phyloP scores from a whole-genome alignment of 2,329 filamentous ascomycete genomes.

The Trichoderma sp. region DNA sequence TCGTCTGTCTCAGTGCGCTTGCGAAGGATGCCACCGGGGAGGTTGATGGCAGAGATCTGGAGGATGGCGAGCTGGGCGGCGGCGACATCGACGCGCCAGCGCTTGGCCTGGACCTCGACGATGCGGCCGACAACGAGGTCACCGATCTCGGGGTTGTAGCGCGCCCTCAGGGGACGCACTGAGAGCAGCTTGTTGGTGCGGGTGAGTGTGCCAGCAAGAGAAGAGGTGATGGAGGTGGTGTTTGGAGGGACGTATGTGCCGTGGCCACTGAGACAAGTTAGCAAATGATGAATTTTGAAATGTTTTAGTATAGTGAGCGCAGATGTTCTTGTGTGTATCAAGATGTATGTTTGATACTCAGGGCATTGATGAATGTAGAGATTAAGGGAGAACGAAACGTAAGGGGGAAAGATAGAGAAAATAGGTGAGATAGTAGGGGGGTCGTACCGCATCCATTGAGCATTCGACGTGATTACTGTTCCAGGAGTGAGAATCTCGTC shows the following conservation, averaged over 20 bases:
- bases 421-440: neutral
- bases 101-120: slow-evolving; percentile 86
- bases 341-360: neutral
- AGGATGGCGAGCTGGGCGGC: slow-evolving; percentile 83
- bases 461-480: slow-evolving; percentile 81
- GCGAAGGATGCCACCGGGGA: slow-evolving; percentile 89
- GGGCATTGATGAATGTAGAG: neutral
- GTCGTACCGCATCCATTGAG: slow-evolving; percentile 87
- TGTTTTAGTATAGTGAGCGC: neutral
- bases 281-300: neutral
- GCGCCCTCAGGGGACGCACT: slow-evolving; percentile 83
- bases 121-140: slow-evolving; percentile 94
- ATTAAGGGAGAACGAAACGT: neutral
- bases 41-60: slow-evolving; percentile 86
- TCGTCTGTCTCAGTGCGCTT: slow-evolving; percentile 94
- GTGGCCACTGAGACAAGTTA: slow-evolving; percentile 66
- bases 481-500: slow-evolving; percentile 80
- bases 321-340: neutral
- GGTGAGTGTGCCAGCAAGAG: slow-evolving; percentile 84
- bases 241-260: slow-evolving; percentile 75
- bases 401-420: no score
- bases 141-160: slow-evolving; percentile 94
- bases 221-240: slow-evolving; percentile 75
- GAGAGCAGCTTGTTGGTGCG: slow-evolving; percentile 98
- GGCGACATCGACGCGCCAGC: slow-evolving; percentile 94